Evolutionary conservation across 768 basidiomycete genomes (phyloP).

Genomic region (Xanthoconium stramineum): DNA sequence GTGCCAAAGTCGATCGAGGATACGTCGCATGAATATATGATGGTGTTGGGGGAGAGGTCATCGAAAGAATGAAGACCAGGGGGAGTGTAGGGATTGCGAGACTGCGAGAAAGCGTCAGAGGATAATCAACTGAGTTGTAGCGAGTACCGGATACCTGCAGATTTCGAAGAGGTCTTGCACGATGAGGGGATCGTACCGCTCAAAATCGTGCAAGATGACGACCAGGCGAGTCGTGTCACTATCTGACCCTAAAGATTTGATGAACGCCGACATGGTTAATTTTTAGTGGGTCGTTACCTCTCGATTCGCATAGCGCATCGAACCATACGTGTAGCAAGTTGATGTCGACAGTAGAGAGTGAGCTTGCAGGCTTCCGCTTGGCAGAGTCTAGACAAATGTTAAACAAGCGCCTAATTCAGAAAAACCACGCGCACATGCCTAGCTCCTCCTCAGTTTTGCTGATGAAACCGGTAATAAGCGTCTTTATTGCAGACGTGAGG

Average conservation of each 20-base stretch:
- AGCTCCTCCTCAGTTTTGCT: conserved; percentile 33
- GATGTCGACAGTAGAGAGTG: conserved; percentile 63
- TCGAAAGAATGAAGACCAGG: conserved; percentile 59
- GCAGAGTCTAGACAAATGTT: conserved; percentile 27
- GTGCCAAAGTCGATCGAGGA: conserved; percentile 54
- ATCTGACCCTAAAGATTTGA: conserved; percentile 9
- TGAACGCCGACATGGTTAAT: background rate
- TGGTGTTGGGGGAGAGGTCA: conserved; percentile 53
- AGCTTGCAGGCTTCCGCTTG: conserved; percentile 47
- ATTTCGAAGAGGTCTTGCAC: conserved; percentile 71
- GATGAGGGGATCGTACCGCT: conserved; percentile 60
- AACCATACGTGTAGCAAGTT: conserved; percentile 61
- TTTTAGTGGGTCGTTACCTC: conserved; percentile 34
- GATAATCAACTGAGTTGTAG: background rate
- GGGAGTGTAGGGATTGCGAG: conserved; percentile 52
- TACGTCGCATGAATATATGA: conserved; percentile 61
- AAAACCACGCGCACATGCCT: conserved; percentile 25
- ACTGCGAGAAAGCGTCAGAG: conserved; percentile 33
- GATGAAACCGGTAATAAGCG: conserved; percentile 52
- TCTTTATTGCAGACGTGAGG: conserved; percentile 50
- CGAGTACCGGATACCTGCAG: conserved; percentile 49
- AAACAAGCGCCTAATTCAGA: background rate
- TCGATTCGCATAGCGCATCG: conserved; percentile 34
- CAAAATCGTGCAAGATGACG: conserved; percentile 70
- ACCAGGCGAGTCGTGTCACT: conserved; percentile 41